These are phyloP conservation scores for Yamadazyma laniorum DNA, from an alignment of 805 yeast genomes.

Conservation along the genomic window DNA sequence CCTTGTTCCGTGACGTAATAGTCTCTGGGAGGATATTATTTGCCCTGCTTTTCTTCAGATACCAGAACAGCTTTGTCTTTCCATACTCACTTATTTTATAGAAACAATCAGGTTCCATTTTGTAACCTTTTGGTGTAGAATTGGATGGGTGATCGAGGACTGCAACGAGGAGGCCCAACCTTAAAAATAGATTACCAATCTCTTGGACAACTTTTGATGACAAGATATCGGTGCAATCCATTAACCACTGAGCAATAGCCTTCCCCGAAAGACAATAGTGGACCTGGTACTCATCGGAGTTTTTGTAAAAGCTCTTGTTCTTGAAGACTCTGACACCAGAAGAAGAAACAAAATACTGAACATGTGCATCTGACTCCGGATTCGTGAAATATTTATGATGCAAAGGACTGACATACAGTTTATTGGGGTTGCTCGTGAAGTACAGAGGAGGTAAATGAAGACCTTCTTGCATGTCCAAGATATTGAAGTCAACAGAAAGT, in stretches of 20 bases:
- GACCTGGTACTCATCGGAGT: constrained; percentile 9
- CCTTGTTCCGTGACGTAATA: background rate
- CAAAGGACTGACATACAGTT: constrained; percentile 51
- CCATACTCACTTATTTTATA: constrained; percentile 9
- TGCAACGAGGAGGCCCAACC: constrained; percentile 1
- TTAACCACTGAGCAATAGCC: constrained; percentile 79
- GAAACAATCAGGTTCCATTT: constrained; percentile 3
- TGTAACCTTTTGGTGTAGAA: background rate
- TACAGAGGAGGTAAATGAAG: background rate
- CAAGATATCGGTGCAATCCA: constrained; percentile 82
- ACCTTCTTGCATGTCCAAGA: constrained; percentile 1
- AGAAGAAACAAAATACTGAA: constrained; percentile 71
- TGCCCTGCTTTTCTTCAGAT: background rate
- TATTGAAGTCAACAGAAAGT: constrained; percentile 5
- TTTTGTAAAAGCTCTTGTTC: constrained; percentile 29
- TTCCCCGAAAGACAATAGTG: constrained; percentile 68
- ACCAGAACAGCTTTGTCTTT: constrained; percentile 8
- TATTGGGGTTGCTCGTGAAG: background rate
- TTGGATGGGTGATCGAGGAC: constrained; percentile 4
- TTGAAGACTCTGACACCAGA: constrained; percentile 64
- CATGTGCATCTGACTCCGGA: constrained; percentile 81
- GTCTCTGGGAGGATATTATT: background rate
- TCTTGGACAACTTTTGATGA: constrained; percentile 51
- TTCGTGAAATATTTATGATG: constrained; percentile 78
- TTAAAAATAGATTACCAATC: constrained; percentile 49